Conservation (phyloP, 805 yeast genomes). For the Ogataea pilisensis region DNA sequence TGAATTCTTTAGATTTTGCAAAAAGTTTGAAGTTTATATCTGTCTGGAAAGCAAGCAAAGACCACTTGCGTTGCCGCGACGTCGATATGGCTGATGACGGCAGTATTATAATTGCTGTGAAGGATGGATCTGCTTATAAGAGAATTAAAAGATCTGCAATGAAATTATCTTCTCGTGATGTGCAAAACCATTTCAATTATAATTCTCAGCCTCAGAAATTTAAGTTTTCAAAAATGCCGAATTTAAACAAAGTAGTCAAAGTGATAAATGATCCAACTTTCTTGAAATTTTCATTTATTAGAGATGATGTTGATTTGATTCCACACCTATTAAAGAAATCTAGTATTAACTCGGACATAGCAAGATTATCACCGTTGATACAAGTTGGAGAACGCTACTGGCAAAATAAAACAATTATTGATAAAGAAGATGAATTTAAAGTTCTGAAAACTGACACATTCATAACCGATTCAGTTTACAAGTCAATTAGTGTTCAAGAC, state of each 20-base stretch:
- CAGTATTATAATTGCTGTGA: slow-evolving; percentile 60
- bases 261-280: slow-evolving; percentile 60
- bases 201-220: slow-evolving; percentile 25
- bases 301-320: slow-evolving; percentile 57
- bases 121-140: slow-evolving; percentile 63
- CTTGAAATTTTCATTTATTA: slow-evolving; percentile 60
- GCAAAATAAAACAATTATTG: slow-evolving; percentile 5
- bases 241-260: slow-evolving; percentile 51
- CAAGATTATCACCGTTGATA: slow-evolving; percentile 46
- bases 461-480: slow-evolving; percentile 12
- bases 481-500: not conserved
- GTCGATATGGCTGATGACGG: slow-evolving; percentile 68
- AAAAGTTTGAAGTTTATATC: slow-evolving; percentile 42
- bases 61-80: slow-evolving; percentile 57
- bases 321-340: slow-evolving; percentile 50
- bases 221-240: slow-evolving; percentile 53
- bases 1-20: slow-evolving; percentile 33
- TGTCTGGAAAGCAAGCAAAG: slow-evolving; percentile 62
- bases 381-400: slow-evolving; percentile 21
- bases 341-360: slow-evolving; percentile 48
- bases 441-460: slow-evolving; percentile 7
- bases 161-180: slow-evolving; percentile 11
- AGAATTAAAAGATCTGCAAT: slow-evolving; percentile 34
- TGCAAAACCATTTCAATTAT: not conserved
- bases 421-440: slow-evolving; percentile 1